Base-by-base conservation (phyloP, 768 basidiomycete species). In the Kwoniella dejecticola region DNA sequence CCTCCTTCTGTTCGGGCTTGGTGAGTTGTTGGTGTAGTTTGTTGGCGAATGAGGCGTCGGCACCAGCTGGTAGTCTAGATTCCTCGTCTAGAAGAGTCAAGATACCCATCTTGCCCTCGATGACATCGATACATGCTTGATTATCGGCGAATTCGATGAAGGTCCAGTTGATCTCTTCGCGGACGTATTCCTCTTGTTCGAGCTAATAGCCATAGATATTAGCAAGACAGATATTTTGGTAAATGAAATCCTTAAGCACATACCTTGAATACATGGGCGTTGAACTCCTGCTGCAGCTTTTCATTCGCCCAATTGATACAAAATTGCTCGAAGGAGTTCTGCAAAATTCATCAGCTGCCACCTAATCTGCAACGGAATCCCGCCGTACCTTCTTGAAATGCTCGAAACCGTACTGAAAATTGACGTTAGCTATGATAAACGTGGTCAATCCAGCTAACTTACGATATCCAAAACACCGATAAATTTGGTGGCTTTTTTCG, bases 121-220 rank as follows among this genome's bases (percentile, higher is more conserved):
- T 97, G 64, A 96, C 88, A 77, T 99, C 90, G 80, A 99, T 99
- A 79, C 95, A 97, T 42, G 92, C 92, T 75, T 98, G 96, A 75
- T 99, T 99, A 80, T 99, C 96, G 10, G 91, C 91, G 79, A 96
- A 99, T 73, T 98, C 95, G 78, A 99, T 99, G 81, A 98, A 98
- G 8, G 90, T 97, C 96, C 96, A 99, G 77, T 96, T 92, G 77
- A 99, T 99, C 79, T 96, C 84, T 77, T 99, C 96, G 67, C 95
- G 91, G 52, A 98, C 87, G 75, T 99, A 99, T 81, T 99, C 96
- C 77, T 98, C 96, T 82, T 99, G 96, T 77, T 99, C 96, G 41
- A 99, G 86, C 83, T 98, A 36, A 36, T 15, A 94, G 30, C 27
- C 19, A 29, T 19, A 94, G 30, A 38, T 26, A 29, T 19, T 7